Evolutionary conservation across 2,329 filamentous ascomycete genomes (phyloP).

Genomic region (Fusarium algeriense): DNA sequence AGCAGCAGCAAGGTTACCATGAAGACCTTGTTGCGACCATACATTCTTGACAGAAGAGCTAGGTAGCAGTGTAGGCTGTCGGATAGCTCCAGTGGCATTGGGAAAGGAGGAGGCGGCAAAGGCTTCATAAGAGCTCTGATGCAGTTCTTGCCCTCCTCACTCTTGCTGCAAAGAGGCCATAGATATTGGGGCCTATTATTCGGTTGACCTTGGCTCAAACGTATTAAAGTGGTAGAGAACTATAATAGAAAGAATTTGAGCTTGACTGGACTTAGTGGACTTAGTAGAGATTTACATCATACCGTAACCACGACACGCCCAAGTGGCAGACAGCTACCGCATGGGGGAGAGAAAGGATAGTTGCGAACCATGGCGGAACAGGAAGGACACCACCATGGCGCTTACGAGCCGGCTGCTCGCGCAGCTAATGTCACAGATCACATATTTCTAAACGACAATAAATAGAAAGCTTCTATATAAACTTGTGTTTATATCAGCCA

Average conservation of each 20-base stretch:
- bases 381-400: too few relatives aligned
- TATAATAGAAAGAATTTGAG: too few relatives aligned
- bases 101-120: constrained; percentile 84
- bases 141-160: constrained; percentile 90
- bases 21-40: constrained; percentile 80
- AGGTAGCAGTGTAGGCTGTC: constrained; percentile 85
- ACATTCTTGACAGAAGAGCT: constrained; percentile 82
- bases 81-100: constrained; percentile 88
- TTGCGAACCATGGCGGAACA: constrained; percentile 35
- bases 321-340: not conserved
- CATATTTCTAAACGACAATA: too few relatives aligned
- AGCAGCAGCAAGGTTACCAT: constrained; percentile 73
- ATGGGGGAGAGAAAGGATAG: not conserved
- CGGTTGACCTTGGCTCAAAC: too few relatives aligned
- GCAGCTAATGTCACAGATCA: too few relatives aligned
- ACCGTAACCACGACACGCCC: constrained; percentile 58
- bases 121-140: constrained; percentile 89
- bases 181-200: too few relatives aligned
- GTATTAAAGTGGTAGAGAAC: too few relatives aligned
- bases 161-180: constrained; percentile 83
- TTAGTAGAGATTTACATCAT: too few relatives aligned
- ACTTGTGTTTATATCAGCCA: too few relatives aligned
- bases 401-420: too few relatives aligned
- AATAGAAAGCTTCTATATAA: too few relatives aligned
- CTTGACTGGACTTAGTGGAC: too few relatives aligned